These are phyloP conservation scores for Nicotiana rustica DNA, from an alignment of 305 asterid species.

Conservation along the genomic window DNA sequence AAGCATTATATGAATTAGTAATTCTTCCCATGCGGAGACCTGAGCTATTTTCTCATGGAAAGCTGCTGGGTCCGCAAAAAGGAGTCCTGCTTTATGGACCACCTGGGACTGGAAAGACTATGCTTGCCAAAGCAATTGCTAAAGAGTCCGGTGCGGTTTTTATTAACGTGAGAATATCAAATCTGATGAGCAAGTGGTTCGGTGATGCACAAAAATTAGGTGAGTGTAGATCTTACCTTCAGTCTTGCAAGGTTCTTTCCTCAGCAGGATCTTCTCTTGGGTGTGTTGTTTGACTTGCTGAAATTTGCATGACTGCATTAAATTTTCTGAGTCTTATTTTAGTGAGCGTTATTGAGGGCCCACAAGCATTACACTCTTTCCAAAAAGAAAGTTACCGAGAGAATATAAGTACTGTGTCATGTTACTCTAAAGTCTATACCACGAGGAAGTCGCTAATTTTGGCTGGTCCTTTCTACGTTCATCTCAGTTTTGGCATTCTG, in stretches of 20 bases:
- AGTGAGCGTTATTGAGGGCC: background rate
- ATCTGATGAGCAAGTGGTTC: conserved; percentile 96
- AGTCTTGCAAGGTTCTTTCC: conserved; percentile 24
- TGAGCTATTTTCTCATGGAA: conserved; percentile 79
- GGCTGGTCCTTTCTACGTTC: background rate
- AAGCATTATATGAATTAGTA: conserved; percentile 77
- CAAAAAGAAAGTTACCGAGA: background rate
- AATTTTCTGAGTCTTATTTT: background rate
- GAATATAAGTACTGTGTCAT: background rate
- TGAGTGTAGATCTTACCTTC: conserved; percentile 40
- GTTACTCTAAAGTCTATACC: background rate
- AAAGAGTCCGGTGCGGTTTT: conserved; percentile 96
- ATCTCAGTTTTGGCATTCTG: background rate
- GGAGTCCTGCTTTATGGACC: conserved; percentile 96
- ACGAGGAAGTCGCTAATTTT: background rate
- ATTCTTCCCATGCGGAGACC: conserved; percentile 91
- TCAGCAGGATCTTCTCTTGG: background rate
- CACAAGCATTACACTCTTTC: background rate
- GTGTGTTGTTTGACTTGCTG: conserved; percentile 10
- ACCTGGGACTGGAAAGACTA: conserved; percentile 99
- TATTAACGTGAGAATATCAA: conserved; percentile 82
- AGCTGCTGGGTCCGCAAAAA: conserved; percentile 90
- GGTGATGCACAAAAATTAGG: conserved; percentile 98
- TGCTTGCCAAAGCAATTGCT: conserved; percentile 98
- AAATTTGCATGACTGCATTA: background rate